These are phyloP conservation scores for Cyclostephanos tholiformis DNA, from an alignment of 108 stramenopile species.

Conservation along the genomic window DNA sequence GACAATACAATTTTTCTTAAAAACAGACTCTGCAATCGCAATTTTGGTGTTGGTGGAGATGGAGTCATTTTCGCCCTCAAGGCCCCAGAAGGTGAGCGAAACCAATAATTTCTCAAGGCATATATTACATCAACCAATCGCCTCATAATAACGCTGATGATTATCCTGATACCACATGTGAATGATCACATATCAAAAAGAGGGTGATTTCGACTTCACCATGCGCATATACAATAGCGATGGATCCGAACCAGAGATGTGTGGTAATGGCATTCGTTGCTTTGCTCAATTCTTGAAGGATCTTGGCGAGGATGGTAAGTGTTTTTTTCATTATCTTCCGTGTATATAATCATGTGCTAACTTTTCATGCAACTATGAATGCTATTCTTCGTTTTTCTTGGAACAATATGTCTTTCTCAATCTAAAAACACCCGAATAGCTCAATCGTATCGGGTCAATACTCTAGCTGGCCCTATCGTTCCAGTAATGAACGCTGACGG, in stretches of 20 bases:
- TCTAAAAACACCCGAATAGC: slow-evolving; percentile 29
- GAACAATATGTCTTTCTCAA: slow-evolving; percentile 16
- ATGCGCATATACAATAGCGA: slow-evolving; percentile 98
- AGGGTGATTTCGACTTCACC: slow-evolving; percentile 86
- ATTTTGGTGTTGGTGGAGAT: slow-evolving; percentile 96
- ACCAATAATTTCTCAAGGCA: neutral
- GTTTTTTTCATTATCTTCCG: neutral
- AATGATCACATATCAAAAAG: neutral
- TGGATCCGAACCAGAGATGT: slow-evolving; percentile 97
- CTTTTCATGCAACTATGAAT: neutral
- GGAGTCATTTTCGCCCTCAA: slow-evolving; percentile 97
- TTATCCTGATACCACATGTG: neutral
- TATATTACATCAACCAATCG: neutral
- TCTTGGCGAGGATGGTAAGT: slow-evolving; percentile 79
- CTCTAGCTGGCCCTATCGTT: slow-evolving; percentile 91
- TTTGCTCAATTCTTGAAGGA: slow-evolving; percentile 93
- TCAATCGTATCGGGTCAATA: slow-evolving; percentile 86
- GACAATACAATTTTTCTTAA: neutral
- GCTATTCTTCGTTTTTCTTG: neutral
- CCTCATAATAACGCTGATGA: neutral
- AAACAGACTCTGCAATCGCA: slow-evolving; percentile 83
- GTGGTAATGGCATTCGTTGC: slow-evolving; percentile 98
- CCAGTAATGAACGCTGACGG: slow-evolving; percentile 93
- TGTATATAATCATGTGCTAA: neutral
- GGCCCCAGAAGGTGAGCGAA: slow-evolving; percentile 59